Base-by-base conservation (phyloP, 768 basidiomycete species). In the Suillus brevipes region DNA sequence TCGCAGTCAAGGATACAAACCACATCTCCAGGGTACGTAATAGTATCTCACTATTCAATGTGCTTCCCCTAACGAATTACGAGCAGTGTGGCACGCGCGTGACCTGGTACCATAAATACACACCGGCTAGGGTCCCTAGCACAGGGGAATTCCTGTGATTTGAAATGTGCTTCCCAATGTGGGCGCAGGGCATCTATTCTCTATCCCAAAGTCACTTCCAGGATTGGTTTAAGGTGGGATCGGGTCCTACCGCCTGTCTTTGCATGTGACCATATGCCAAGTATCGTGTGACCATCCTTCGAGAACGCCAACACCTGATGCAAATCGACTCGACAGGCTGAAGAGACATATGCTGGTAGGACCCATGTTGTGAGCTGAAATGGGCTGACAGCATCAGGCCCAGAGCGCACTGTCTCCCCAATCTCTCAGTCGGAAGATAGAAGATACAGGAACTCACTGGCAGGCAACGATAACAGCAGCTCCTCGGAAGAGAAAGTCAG, bases 391-490 rank as follows among this genome's bases (percentile, higher is more conserved):
- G 87, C 84, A 70, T 90, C 89, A 38, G 89, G 89, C 31, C 31
- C 31, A 31, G 31, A 4, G 31, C 31, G 4, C 89, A 80, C 18
- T 89, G 75, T 52, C 84, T 79, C 34, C 78, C 88, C 2, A 88
- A 88, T 61, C 82, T 79, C 64, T 90, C 87, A 38, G 90, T 88
- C 6, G 80, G 77, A 1, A 90, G 75, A 70, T 82, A 90, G 68
- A 84, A 82, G 4, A 90, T 78, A 66, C 0, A 84, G 83, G 68
- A 82, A 89, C 61, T 79, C 75, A 31, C 31, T 31, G 31, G 31
- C 31, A 1, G 69, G 58, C n/a, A 75, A 16, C 14, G 40, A 72
- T 55, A 71, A 72, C 16, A 87, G 72, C 6, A 84, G 68, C 25
- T 72, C 75, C 85, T 87, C 20, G 23, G 10, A 28, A 34, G 31